Base-by-base conservation (phyloP, 257 asterid species). In the Rubia yunnanensis region DNA sequence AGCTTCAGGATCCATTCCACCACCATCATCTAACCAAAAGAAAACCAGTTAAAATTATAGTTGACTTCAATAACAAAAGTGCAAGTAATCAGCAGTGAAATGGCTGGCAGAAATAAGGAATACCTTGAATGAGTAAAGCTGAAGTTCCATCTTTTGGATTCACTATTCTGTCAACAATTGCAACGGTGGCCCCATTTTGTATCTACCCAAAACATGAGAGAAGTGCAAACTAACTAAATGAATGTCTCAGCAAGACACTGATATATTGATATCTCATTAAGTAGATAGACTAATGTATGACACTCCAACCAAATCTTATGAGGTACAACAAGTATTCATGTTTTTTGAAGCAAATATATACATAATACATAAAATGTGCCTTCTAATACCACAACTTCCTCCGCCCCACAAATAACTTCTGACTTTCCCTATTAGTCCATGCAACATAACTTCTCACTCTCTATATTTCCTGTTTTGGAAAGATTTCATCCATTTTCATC, bases 1-100 rank as follows among this genome's bases (percentile, higher is more conserved):
- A 63, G 94, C 96, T 70, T 75, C 88, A 18, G 85, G 91, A 65
- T 82, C 83, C 98, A 91, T 91, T 79, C 96, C 98, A 73, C 96
- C 96, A 64, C 98, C 96, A 77, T 92, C 83, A 79, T 92, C 98
- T 92, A 74, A 59, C 64, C 75, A 63, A 79, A 46, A 35, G 10
- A 64, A 7, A 31, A 30, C 22, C 36, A 28, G 22, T 14, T 60
- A 22, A 20, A 56, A 56, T 8, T 60, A 15, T 34, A 34, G 13
- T 65, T 69, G 63, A 44, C 38, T 71, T 53, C 65, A 49, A 73
- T 70, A 55, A 44, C 28, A 63, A 64, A 32, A 24, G 35, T 34
- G 46, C 66, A 71, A 73, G 54, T 39, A 66, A 61, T 41, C 52
- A 50, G 28, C 18, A 34, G 55, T 57, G 65, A 71, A 50, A 68